Conservation (phyloP, 371 early-diverging fungal species). For the Chytridium lagenaria region DNA sequence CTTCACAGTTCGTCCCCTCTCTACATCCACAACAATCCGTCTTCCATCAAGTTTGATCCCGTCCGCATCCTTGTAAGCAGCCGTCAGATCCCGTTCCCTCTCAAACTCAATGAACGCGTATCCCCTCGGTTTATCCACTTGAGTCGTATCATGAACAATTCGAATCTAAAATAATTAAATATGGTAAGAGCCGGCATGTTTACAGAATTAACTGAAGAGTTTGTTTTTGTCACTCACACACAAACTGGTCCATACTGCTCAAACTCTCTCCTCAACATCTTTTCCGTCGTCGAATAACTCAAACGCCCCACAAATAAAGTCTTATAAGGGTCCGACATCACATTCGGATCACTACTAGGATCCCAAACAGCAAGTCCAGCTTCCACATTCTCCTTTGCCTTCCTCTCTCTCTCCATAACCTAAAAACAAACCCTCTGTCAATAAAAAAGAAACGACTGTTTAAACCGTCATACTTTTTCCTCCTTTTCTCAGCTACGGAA, state of each 20-base stretch:
- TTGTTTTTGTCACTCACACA: slow-evolving; percentile 60
- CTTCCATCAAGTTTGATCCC: slow-evolving; percentile 86
- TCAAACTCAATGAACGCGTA: slow-evolving; percentile 97
- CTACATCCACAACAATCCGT: slow-evolving; percentile 92
- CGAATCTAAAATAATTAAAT: slow-evolving; percentile 60
- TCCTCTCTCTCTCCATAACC: slow-evolving; percentile 61
- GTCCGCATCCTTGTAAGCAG: slow-evolving; percentile 90
- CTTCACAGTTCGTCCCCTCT: slow-evolving; percentile 94
- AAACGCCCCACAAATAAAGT: slow-evolving; percentile 90
- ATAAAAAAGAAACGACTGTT: neutral
- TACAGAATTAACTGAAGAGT: neutral
- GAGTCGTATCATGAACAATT: slow-evolving; percentile 70
- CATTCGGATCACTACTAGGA: slow-evolving; percentile 41
- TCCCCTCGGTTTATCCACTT: slow-evolving; percentile 75
- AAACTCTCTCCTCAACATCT: slow-evolving; percentile 79
- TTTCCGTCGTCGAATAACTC: slow-evolving; percentile 79
- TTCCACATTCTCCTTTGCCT: slow-evolving; percentile 65
- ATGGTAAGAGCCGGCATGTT: neutral
- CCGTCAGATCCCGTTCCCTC: slow-evolving; percentile 88
- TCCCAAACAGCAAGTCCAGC: slow-evolving; percentile 63
- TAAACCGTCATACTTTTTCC: slow-evolving; percentile 68
- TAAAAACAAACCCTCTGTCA: slow-evolving; percentile 35
- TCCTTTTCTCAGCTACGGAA: slow-evolving; percentile 70
- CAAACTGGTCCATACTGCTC: slow-evolving; percentile 82
- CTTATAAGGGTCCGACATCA: slow-evolving; percentile 85